Evolutionary conservation across 2,329 filamentous ascomycete genomes (phyloP).

Genomic region (Ceratocystis harringtonii): DNA sequence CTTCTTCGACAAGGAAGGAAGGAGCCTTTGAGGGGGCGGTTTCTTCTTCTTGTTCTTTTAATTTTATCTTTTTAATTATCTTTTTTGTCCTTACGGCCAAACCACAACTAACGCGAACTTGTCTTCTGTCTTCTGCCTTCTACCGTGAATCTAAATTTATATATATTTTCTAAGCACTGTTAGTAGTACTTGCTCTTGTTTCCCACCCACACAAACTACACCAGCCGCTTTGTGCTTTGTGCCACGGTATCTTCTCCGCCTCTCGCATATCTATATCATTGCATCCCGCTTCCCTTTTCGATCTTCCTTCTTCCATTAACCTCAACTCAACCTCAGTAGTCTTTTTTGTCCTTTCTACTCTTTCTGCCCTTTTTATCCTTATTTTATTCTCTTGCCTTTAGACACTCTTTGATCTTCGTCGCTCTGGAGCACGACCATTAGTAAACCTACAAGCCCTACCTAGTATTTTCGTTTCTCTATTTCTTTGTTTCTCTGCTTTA

Average conservation of each 20-base stretch:
- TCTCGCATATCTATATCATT: not conserved
- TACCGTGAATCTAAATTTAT: no score
- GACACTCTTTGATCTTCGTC: not conserved
- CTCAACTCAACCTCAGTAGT: not conserved
- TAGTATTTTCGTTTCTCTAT: not conserved
- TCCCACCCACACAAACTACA: not conserved
- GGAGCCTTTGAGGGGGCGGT: not conserved
- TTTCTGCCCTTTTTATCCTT: not conserved
- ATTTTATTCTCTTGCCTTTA: not conserved
- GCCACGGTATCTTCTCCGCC: not conserved
- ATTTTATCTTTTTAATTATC: no score
- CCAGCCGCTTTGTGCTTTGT: not conserved
- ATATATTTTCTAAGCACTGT: no score
- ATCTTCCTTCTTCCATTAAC: not conserved
- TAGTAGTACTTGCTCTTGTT: not conserved
- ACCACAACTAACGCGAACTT: no score
- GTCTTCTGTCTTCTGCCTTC: no score
- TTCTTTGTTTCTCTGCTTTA: not conserved
- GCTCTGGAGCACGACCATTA: constrained; percentile 4
- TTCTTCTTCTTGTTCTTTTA: no score
- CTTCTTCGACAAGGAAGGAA: not conserved
- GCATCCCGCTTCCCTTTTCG: not conserved
- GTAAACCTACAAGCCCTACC: not conserved
- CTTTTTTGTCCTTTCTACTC: not conserved
- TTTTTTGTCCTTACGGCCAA: no score